These are phyloP conservation scores for Nakazawaea sp. DNA, from an alignment of 805 yeast genomes.

Conservation along the genomic window DNA sequence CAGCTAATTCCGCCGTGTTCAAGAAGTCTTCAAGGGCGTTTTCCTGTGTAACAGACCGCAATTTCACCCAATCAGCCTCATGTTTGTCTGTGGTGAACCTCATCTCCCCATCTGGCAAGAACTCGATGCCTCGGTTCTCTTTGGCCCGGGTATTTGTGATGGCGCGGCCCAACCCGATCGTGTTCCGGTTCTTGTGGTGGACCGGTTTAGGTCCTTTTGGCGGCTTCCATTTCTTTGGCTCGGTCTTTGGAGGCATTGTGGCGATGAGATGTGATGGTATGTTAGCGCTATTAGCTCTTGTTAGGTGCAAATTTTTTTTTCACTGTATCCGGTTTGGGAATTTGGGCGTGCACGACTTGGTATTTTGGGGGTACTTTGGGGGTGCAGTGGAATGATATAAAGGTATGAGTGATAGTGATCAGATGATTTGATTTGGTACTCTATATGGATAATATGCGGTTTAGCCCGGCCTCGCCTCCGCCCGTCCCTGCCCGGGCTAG, in stretches of 20 bases:
- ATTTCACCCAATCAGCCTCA: slow-evolving; percentile 83
- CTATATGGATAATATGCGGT: no score
- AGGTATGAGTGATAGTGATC: no score
- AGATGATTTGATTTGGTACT: no score
- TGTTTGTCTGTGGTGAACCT: slow-evolving; percentile 81
- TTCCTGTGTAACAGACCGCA: slow-evolving; percentile 93
- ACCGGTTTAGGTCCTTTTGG: slow-evolving; percentile 93
- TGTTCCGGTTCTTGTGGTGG: slow-evolving; percentile 74
- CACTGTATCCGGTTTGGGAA: no score
- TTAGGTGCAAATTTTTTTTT: no score
- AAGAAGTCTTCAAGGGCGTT: slow-evolving; percentile 89
- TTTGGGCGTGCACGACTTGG: no score
- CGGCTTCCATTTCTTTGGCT: slow-evolving; percentile 72
- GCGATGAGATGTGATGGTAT: no score
- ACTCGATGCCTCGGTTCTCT: slow-evolving; percentile 58
- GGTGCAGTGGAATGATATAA: no score
- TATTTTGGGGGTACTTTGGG: no score
- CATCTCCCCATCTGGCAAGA: slow-evolving; percentile 80
- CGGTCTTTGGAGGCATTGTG: slow-evolving; percentile 33
- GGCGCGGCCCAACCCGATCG: slow-evolving; percentile 80
- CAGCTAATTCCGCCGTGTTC: slow-evolving; percentile 92
- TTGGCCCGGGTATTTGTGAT: slow-evolving; percentile 66
- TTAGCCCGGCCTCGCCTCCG: no score
- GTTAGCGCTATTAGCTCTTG: no score
- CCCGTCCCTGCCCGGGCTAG: no score